These are phyloP conservation scores for Crithidia fasciculata DNA, from an alignment of 208 protist genomes.

Conservation along the genomic window DNA sequence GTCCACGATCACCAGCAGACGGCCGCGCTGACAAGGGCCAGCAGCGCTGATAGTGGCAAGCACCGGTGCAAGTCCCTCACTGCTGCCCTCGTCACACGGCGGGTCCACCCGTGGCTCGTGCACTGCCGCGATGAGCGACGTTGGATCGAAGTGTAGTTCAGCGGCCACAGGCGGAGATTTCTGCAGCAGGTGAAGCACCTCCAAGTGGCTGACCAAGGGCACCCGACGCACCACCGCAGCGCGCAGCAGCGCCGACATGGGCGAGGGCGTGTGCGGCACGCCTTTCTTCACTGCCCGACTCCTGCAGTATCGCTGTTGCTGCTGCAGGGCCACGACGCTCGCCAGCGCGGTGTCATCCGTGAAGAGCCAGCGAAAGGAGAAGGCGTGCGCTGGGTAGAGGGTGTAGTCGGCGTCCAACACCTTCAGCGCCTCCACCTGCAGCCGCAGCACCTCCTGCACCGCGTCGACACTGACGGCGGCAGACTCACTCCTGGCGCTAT, in stretches of 20 bases:
- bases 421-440: slow-evolving; percentile 75
- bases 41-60: slow-evolving; percentile 4
- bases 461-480: slow-evolving; percentile 2
- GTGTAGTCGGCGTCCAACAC: slow-evolving; percentile 54
- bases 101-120: slow-evolving; percentile 14
- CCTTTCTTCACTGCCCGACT: background rate
- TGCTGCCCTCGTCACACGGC: too few relatives aligned
- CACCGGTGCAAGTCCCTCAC: background rate
- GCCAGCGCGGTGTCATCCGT: slow-evolving; percentile 23
- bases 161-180: background rate
- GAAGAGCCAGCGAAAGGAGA: slow-evolving; percentile 42
- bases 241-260: slow-evolving; percentile 2
- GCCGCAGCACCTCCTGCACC: slow-evolving; percentile 37
- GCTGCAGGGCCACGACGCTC: slow-evolving; percentile 12
- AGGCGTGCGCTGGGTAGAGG: slow-evolving; percentile 38
- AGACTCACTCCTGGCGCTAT: background rate
- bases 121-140: slow-evolving; percentile 1
- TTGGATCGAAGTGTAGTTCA: background rate
- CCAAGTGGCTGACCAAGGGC: slow-evolving; percentile 18
- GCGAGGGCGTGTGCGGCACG: background rate
- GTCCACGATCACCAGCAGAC: slow-evolving; percentile 16
- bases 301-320: background rate
- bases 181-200: slow-evolving; percentile 26
- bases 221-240: background rate
- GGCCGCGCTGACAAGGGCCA: slow-evolving; percentile 19